These are phyloP conservation scores for Umbilicaria muhlenbergii DNA, from an alignment of 495 filamentous ascomycete species.

Conservation along the genomic window DNA sequence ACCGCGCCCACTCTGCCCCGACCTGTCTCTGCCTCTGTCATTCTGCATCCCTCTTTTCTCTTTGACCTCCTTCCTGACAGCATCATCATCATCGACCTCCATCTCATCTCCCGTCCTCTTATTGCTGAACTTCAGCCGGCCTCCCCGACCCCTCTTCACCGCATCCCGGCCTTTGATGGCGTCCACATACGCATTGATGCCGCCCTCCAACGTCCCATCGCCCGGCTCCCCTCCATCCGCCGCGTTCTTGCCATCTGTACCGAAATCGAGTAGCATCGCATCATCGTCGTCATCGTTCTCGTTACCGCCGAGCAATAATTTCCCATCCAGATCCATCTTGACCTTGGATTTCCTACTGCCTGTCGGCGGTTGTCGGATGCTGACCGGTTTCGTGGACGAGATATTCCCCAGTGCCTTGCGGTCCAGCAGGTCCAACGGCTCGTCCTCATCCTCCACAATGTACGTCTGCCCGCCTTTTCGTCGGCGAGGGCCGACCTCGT, in stretches of 20 bases:
- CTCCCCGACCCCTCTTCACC: slow-evolving; percentile 62
- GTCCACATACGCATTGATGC: slow-evolving; percentile 82
- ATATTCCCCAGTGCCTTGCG: slow-evolving; percentile 81
- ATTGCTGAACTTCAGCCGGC: slow-evolving; percentile 76
- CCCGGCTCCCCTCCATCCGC: slow-evolving; percentile 17
- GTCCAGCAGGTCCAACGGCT: slow-evolving; percentile 85
- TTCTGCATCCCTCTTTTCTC: slow-evolving; percentile 24
- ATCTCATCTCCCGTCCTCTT: slow-evolving; percentile 45
- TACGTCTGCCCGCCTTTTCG: slow-evolving; percentile 47
- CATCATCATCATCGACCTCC: slow-evolving; percentile 46
- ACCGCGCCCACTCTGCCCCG: slow-evolving; percentile 14
- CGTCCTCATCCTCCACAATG: slow-evolving; percentile 84
- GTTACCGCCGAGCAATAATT: slow-evolving; percentile 57
- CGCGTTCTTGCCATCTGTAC: slow-evolving; percentile 21
- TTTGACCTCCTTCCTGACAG: slow-evolving; percentile 14
- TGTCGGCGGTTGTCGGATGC: slow-evolving; percentile 25
- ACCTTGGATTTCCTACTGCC: slow-evolving; percentile 36
- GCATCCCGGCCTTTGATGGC: slow-evolving; percentile 78
- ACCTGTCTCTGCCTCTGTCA: slow-evolving; percentile 22
- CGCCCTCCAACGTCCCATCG: slow-evolving; percentile 30
- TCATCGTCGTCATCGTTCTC: slow-evolving; percentile 32
- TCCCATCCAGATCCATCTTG: slow-evolving; percentile 72
- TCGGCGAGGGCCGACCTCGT: slow-evolving; percentile 19
- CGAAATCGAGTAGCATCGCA: slow-evolving; percentile 45
- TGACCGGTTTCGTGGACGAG: slow-evolving; percentile 67